Base-by-base conservation (phyloP, 352 stramenopile genomes). In the Phytophthora gonapodyides region DNA sequence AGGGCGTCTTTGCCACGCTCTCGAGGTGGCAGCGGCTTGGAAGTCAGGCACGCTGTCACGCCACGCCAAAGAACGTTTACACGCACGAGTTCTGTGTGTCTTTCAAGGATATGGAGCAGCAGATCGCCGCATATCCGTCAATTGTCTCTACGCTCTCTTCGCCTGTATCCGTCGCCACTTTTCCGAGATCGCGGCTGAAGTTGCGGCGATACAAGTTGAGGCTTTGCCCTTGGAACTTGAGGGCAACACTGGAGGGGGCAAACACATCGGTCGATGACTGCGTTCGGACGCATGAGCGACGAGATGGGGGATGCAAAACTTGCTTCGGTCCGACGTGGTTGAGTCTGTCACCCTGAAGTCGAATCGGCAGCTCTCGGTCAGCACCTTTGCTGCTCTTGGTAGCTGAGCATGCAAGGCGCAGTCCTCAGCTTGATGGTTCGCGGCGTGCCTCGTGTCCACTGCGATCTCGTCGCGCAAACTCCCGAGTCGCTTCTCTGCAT, bases 151-250 rank as follows among this genome's bases (percentile, higher is more conserved):
- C 21, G 21, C 21, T 24, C 21, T 24, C 21, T 24, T 24, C 21
- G 3, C n/a, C n/a, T n/a, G n/a, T n/a, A 24, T 24, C 21, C 21
- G 21, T 24, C 21, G 21, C 21, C 21, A 24, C 21, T 24, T 24
- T 24, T 24, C 21, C 21, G 21, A 24, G 21, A 24, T 24, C 21
- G 21, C 21, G 21, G 21, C 21, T 24, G 21, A 24, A 24, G 21
- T 3, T 24, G 21, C 21, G 21, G 21, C 21, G 27, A 47, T 41
- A 6, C 48, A 50, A 56, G 38, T 61, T 67, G 58, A 67, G 59
- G 43, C 52, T 66, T 61, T 66, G 49, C 43, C 35, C 3, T 24
- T 44, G 11, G 16, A 40, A 35, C 31, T 67, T 60, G 49, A 61
- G 57, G 58, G 19, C 38, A 11, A 44, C 4, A 43, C n/a, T n/a